Conservation (phyloP, 2,329 filamentous ascomycete species). For the Ophiocordyceps camponoti-floridani region DNA sequence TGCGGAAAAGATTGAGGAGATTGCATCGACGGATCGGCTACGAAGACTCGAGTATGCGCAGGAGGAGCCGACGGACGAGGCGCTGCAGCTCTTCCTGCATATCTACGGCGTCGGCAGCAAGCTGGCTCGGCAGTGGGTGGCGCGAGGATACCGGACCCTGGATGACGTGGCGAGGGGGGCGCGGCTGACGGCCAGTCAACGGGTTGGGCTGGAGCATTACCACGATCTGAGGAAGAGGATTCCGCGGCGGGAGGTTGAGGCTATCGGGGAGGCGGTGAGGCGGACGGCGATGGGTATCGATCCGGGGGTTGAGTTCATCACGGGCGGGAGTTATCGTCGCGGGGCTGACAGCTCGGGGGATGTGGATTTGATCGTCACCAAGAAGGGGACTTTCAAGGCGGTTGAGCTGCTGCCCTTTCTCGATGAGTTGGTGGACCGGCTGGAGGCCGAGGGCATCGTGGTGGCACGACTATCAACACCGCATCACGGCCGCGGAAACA, state of each 20-base stretch:
- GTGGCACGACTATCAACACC: conserved; percentile 48
- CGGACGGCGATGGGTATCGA: conserved; percentile 42
- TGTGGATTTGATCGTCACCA: conserved; percentile 72
- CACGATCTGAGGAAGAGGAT: conserved; percentile 66
- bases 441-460: conserved; percentile 48
- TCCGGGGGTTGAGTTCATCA: conserved; percentile 45
- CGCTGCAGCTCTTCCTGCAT: conserved; percentile 52
- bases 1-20: conserved; percentile 79
- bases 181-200: conserved; percentile 50
- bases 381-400: conserved; percentile 32
- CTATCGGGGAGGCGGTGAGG: conserved; percentile 48
- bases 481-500: conserved; percentile 3
- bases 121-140: conserved; percentile 60
- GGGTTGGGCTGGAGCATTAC: conserved; percentile 62
- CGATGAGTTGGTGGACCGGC: conserved; percentile 38
- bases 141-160: conserved; percentile 55
- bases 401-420: conserved; percentile 44
- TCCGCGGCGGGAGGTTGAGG: conserved; percentile 55
- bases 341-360: conserved; percentile 61
- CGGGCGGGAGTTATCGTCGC: conserved; percentile 73
- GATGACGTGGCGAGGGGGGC: conserved; percentile 48
- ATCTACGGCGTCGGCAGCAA: conserved; percentile 62
- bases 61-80: conserved; percentile 44
- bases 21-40: conserved; percentile 55
- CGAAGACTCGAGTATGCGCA: conserved; percentile 54